phyloP scores from a whole-genome alignment of 441 rosid species.

The Adansonia grandidieri region DNA sequence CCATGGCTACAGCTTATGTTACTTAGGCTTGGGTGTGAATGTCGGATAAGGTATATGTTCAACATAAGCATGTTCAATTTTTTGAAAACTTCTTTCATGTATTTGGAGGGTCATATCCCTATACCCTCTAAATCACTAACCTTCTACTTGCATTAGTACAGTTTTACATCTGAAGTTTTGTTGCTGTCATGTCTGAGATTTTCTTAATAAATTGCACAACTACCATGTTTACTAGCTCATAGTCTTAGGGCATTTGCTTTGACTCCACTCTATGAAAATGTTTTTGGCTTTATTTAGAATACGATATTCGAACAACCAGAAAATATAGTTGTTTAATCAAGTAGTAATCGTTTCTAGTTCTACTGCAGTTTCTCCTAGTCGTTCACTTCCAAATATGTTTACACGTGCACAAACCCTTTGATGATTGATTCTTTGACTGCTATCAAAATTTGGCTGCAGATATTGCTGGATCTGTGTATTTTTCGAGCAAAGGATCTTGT shows the following conservation, averaged over 20 bases:
- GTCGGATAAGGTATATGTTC: no score
- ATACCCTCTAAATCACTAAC: not conserved
- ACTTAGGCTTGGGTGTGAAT: no score
- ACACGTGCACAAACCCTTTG: not conserved
- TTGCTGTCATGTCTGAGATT: conserved; percentile 15
- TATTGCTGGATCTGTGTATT: conserved; percentile 20
- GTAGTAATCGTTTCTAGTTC: not conserved
- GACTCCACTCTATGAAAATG: not conserved
- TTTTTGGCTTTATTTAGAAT: not conserved
- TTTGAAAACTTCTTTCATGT: no score
- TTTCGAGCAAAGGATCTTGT: conserved; percentile 7
- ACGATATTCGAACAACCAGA: not conserved
- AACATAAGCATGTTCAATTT: no score
- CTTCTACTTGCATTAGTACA: not conserved
- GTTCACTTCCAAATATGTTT: not conserved
- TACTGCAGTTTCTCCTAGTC: not conserved
- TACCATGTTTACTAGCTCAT: not conserved
- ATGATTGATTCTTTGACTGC: not conserved
- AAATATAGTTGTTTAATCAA: not conserved
- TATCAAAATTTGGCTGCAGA: conserved; percentile 35
- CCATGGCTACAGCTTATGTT: conserved; percentile 8
- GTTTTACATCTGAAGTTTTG: not conserved
- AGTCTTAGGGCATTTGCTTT: not conserved
- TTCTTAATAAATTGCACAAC: not conserved
- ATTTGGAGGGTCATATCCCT: not conserved